phyloP scores from a whole-genome alignment of 108 stramenopile species.

The Stephanodiscus minutulus region DNA sequence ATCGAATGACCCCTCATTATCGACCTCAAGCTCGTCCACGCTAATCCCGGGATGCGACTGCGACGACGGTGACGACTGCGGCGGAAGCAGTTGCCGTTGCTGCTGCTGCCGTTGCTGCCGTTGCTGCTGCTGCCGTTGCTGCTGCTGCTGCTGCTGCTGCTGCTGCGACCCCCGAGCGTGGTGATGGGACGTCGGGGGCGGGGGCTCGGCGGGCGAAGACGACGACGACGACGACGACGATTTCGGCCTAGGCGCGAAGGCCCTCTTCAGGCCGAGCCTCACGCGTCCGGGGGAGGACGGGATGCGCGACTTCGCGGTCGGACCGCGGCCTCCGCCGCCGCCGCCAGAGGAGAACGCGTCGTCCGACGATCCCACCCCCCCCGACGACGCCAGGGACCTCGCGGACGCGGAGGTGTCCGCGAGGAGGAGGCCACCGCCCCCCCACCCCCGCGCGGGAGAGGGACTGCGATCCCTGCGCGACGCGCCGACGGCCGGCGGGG shows the following conservation, averaged over 20 bases:
- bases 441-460: slow-evolving; percentile 9
- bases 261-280: background rate
- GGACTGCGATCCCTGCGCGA: slow-evolving; percentile 20
- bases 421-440: background rate
- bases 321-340: background rate
- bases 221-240: background rate
- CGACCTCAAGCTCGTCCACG: slow-evolving; percentile 6
- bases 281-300: background rate
- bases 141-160: slow-evolving; percentile 12
- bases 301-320: background rate
- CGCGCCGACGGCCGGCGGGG: background rate
- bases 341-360: background rate
- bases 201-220: background rate
- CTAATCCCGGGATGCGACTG: slow-evolving; percentile 5
- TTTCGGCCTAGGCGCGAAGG: background rate
- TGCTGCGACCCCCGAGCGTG: background rate
- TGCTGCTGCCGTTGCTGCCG: slow-evolving; percentile 13
- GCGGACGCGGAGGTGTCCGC: no score
- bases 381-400: background rate
- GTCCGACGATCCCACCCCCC: background rate
- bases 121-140: slow-evolving; percentile 4
- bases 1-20: slow-evolving; percentile 17
- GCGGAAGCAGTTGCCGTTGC: slow-evolving; percentile 3
- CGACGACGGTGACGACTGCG: background rate
- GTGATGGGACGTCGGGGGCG: background rate